Percentiles rank a stretch among this genome's conserved stretches.
Evolutionary conservation across 306 rosid genomes (phyloP).

Genomic region (Myrica gale): DNA sequence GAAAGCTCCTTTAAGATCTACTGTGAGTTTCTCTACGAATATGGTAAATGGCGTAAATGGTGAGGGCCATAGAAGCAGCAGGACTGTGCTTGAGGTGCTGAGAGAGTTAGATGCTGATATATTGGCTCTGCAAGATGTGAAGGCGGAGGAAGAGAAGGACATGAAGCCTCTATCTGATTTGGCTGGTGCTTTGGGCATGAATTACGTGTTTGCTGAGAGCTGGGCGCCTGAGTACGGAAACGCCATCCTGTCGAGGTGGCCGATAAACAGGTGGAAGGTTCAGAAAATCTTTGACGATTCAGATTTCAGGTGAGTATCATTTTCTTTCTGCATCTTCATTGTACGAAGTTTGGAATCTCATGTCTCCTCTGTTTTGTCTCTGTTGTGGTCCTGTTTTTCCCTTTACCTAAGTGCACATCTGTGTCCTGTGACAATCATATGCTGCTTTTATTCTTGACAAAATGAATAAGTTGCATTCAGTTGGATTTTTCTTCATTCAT

Average conservation of each 20-base stretch:
- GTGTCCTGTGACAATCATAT: no score
- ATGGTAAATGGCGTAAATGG: constrained; percentile 14
- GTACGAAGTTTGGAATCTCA: not conserved
- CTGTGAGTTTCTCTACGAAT: constrained; percentile 26
- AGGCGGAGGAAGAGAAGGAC: constrained; percentile 88
- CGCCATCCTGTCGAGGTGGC: constrained; percentile 88
- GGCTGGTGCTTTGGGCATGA: constrained; percentile 77
- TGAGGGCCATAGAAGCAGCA: constrained; percentile 28
- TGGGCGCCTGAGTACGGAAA: constrained; percentile 99
- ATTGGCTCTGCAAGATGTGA: constrained; percentile 89
- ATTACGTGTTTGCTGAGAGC: constrained; percentile 85
- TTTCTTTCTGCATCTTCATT: not conserved
- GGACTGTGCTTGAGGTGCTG: constrained; percentile 69
- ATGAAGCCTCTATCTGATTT: constrained; percentile 94
- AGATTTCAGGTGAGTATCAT: constrained; percentile 63
- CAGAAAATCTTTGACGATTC: constrained; percentile 69
- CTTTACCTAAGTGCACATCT: not conserved
- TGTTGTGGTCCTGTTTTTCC: not conserved
- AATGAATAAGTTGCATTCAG: constrained; percentile 9
- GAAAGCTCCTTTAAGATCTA: constrained; percentile 29
- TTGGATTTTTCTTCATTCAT: constrained; percentile 7
- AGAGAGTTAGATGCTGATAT: constrained; percentile 82
- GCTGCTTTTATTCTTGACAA: constrained; percentile 10
- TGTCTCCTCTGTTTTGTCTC: not conserved
- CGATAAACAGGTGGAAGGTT: constrained; percentile 64